phyloP scores from a whole-genome alignment of 2,329 filamentous ascomycete species.

The Pseudopithomyces chartarum region DNA sequence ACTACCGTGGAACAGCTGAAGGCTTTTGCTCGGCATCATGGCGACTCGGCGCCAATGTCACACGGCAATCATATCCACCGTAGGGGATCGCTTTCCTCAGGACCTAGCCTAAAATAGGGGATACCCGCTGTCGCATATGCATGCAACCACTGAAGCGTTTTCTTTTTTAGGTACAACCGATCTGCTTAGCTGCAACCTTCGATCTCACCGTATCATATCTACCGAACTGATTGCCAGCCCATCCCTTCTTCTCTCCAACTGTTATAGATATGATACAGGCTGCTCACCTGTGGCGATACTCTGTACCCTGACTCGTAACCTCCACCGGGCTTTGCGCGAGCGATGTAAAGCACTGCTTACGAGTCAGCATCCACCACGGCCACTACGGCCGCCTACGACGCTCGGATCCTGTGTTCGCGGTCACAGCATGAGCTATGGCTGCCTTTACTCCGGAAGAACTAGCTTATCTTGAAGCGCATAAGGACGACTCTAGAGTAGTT shows the following conservation, averaged over 20 bases:
- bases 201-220: slow-evolving; percentile 11
- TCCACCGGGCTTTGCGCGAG: slow-evolving; percentile 3
- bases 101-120: slow-evolving; percentile 3
- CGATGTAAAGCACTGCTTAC: slow-evolving; percentile 20
- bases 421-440: slow-evolving; percentile 22
- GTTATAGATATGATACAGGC: neutral
- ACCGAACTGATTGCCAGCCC: slow-evolving; percentile 4
- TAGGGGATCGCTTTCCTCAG: neutral
- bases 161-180: slow-evolving; percentile 14
- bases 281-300: slow-evolving; percentile 9
- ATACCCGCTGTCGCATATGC: slow-evolving; percentile 5
- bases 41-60: neutral
- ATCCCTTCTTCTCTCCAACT: slow-evolving; percentile 5
- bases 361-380: slow-evolving; percentile 14
- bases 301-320: too few relatives aligned
- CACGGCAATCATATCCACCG: neutral
- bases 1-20: neutral
- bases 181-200: slow-evolving; percentile 10
- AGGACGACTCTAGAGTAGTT: slow-evolving; percentile 30
- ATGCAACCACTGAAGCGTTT: slow-evolving; percentile 4
- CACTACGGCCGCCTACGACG: slow-evolving; percentile 11
- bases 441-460: slow-evolving; percentile 35
- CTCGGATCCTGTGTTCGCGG: neutral
- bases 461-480: slow-evolving; percentile 35
- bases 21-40: slow-evolving; percentile 3